Percentiles rank a stretch among this genome's conserved stretches.
phyloP scores from a whole-genome alignment of 2,329 filamentous ascomycete genomes.

The Fusarium clavum region DNA sequence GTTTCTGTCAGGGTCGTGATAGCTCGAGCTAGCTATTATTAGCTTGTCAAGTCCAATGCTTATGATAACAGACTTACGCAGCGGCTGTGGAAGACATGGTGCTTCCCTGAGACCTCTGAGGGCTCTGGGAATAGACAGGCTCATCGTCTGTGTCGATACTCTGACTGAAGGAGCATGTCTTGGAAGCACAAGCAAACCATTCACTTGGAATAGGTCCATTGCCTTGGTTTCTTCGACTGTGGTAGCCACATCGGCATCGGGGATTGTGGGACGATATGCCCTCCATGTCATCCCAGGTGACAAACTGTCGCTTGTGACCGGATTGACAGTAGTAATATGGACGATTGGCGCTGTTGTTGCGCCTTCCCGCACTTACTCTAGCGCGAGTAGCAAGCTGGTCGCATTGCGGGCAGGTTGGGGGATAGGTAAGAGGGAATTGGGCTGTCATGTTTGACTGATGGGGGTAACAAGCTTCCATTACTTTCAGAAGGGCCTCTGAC shows the following conservation, averaged over 20 bases:
- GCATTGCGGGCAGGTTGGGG: neutral
- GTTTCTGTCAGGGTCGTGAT: neutral
- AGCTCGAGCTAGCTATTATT: neutral
- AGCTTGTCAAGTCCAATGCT: neutral
- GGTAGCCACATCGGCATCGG: neutral
- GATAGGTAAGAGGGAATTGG: neutral
- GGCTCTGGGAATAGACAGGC: neutral
- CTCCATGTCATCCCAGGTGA: neutral
- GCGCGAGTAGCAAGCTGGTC: neutral
- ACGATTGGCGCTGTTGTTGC: neutral
- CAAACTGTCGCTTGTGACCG: neutral
- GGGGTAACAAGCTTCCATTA: neutral
- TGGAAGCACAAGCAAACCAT: neutral
- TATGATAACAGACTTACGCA: neutral
- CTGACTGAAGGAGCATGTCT: neutral
- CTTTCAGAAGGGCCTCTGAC: accelerated
- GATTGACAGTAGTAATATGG: neutral
- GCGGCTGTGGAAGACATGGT: neutral
- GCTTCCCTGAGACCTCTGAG: neutral
- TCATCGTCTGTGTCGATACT: neutral
- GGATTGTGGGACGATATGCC: neutral
- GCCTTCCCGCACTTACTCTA: neutral
- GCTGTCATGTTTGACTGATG: neutral
- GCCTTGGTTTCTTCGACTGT: neutral
- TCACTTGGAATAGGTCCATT: neutral